Evolutionary conservation across 169 alveolate genomes (phyloP).

Genomic region (Theileria sp.): DNA sequence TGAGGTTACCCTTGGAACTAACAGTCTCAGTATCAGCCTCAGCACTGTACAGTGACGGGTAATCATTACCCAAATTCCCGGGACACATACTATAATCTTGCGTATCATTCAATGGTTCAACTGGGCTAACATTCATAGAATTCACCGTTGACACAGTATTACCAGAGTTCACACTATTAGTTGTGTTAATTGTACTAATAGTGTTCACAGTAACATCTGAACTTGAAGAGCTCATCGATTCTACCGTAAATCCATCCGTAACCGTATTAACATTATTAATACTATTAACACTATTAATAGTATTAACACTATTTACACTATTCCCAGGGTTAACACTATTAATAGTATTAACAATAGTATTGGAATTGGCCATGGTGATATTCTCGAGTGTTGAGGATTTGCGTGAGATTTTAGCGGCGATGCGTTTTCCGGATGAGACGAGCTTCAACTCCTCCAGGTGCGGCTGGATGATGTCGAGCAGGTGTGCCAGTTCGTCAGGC

Average conservation of each 20-base stretch:
- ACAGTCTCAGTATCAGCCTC: background rate
- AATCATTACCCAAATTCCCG: background rate
- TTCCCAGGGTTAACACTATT: background rate
- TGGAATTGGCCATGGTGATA: background rate
- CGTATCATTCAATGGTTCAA: too few species aligned
- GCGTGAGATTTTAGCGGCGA: constrained; percentile 75
- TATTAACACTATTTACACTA: background rate
- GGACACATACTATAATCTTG: background rate
- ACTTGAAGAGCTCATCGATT: too few species aligned
- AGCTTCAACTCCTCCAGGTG: constrained; percentile 71
- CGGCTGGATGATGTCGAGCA: constrained; percentile 73
- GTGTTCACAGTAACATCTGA: too few species aligned
- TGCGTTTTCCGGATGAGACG: constrained; percentile 75
- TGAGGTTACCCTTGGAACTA: background rate
- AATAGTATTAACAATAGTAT: background rate
- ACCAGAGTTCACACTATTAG: too few species aligned
- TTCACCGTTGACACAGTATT: too few species aligned
- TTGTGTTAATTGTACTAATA: too few species aligned
- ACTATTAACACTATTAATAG: background rate
- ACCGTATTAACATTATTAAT: background rate
- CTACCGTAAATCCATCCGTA: background rate
- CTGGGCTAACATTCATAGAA: too few species aligned
- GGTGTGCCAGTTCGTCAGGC: constrained; percentile 63
- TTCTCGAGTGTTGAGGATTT: background rate
- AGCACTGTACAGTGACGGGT: background rate